These are phyloP conservation scores for Erysiphe pulchra DNA, from an alignment of 2,329 filamentous ascomycete genomes.

Conservation along the genomic window DNA sequence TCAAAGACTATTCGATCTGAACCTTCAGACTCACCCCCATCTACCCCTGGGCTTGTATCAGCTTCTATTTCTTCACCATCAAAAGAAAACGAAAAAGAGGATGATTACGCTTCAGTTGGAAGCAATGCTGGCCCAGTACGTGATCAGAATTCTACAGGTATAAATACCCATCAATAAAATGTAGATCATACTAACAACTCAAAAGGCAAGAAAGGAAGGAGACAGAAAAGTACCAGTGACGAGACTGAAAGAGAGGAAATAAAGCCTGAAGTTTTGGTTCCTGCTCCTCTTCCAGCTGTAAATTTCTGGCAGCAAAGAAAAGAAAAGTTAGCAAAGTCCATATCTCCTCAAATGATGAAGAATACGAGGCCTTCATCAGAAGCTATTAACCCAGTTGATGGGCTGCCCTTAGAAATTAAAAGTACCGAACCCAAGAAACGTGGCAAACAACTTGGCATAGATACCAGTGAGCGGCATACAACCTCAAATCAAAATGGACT, in stretches of 20 bases:
- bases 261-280: conserved; percentile 34
- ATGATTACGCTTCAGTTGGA: conserved; percentile 32
- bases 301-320: conserved; percentile 73
- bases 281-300: conserved; percentile 58
- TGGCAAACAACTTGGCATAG: conserved; percentile 14
- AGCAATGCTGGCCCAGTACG: conserved; percentile 42
- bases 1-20: conserved; percentile 6
- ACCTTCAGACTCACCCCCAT: conserved; percentile 15
- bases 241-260: conserved; percentile 33
- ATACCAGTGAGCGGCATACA: conserved; percentile 16
- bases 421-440: conserved; percentile 16
- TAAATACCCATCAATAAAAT: conserved; percentile 25
- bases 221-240: conserved; percentile 17
- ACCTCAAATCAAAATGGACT: conserved; percentile 8
- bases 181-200: conserved; percentile 17
- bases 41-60: conserved; percentile 24
- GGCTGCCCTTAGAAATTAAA: conserved; percentile 6
- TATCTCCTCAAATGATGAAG: conserved; percentile 7
- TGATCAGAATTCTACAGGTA: conserved; percentile 34
- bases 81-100: conserved; percentile 14
- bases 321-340: conserved; percentile 30
- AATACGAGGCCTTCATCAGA: conserved; percentile 2
- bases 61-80: conserved; percentile 20
- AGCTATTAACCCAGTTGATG: conserved; percentile 7
- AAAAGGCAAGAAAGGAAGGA: conserved; percentile 11